Conservation (phyloP, 768 basidiomycete species). For the Mycena sanguinolenta region DNA sequence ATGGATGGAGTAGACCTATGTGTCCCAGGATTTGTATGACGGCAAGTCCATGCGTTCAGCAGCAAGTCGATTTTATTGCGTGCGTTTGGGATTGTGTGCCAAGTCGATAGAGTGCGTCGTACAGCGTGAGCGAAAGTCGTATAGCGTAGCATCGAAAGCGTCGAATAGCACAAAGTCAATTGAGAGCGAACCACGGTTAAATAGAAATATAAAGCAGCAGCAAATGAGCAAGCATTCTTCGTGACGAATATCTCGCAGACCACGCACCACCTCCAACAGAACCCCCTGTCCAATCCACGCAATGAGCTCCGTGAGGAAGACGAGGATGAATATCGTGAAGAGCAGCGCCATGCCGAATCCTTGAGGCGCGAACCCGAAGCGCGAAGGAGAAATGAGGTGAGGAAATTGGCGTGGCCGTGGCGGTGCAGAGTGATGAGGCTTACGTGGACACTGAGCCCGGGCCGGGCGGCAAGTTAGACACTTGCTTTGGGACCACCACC, state of each 20-base stretch:
- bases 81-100: too few species aligned
- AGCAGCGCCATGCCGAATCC: slow-evolving; percentile 93
- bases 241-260: too few species aligned
- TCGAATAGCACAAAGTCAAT: too few species aligned
- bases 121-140: too few species aligned
- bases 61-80: background rate
- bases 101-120: too few species aligned
- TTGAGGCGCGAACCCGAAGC: background rate
- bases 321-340: slow-evolving; percentile 84
- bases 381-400: background rate
- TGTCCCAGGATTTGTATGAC: background rate
- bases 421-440: too few species aligned
- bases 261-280: slow-evolving; percentile 82
- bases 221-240: background rate
- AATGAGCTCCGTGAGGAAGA: slow-evolving; percentile 86
- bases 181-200: too few species aligned
- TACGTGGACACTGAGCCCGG: too few species aligned
- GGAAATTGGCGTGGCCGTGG: too few species aligned
- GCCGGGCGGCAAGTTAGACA: too few species aligned
- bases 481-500: too few species aligned
- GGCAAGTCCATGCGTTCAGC: background rate
- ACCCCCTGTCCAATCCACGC: slow-evolving; percentile 92
- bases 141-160: too few species aligned
- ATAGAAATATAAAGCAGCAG: background rate
- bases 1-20: slow-evolving; percentile 81